Evolutionary conservation across 2,329 filamentous ascomycete species (phyloP).

Genomic region (Aspergillus sp.): DNA sequence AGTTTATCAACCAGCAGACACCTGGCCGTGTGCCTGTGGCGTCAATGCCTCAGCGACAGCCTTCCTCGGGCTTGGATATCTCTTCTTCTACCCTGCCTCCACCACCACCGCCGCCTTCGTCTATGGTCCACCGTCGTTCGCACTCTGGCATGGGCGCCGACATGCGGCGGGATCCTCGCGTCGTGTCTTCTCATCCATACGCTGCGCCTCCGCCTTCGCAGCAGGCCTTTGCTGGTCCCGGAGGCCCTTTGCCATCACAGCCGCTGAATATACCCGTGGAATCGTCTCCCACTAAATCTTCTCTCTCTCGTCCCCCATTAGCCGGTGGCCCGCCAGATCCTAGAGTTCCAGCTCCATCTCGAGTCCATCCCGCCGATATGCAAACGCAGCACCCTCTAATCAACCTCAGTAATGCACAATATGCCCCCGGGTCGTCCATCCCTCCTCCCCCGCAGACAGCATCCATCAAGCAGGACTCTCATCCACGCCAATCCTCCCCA

Average conservation of each 20-base stretch:
- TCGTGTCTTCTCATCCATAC: constrained; percentile 31
- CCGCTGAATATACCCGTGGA: constrained; percentile 13
- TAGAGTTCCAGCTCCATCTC: constrained; percentile 7
- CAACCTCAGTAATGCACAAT: constrained; percentile 14
- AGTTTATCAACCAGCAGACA: constrained; percentile 47
- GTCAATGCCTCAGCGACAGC: constrained; percentile 12
- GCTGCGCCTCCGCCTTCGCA: constrained; percentile 14
- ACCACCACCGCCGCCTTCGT: constrained; percentile 9
- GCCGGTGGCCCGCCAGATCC: constrained; percentile 10
- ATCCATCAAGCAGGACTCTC: constrained; percentile 48
- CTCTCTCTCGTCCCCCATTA: constrained; percentile 10
- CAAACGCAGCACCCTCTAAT: constrained; percentile 34
- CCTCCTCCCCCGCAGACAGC: constrained; percentile 49
- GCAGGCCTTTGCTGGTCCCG: constrained; percentile 10
- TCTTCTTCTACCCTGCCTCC: not conserved
- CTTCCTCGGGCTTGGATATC: constrained; percentile 1
- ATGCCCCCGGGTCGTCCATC: constrained; percentile 27
- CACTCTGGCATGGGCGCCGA: constrained; percentile 11
- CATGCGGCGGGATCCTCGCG: constrained; percentile 13
- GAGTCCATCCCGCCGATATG: constrained; percentile 32
- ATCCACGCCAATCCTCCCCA: constrained; percentile 62
- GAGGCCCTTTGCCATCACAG: constrained; percentile 17
- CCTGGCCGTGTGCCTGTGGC: constrained; percentile 15
- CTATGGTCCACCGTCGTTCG: not conserved
- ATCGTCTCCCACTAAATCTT: constrained; percentile 9